Evolutionary conservation across 192 early-diverging fungal species (phyloP), one percentile per base, ranked within the genome.

Genomic region (Lunasporangiospora selenospora): DNA sequence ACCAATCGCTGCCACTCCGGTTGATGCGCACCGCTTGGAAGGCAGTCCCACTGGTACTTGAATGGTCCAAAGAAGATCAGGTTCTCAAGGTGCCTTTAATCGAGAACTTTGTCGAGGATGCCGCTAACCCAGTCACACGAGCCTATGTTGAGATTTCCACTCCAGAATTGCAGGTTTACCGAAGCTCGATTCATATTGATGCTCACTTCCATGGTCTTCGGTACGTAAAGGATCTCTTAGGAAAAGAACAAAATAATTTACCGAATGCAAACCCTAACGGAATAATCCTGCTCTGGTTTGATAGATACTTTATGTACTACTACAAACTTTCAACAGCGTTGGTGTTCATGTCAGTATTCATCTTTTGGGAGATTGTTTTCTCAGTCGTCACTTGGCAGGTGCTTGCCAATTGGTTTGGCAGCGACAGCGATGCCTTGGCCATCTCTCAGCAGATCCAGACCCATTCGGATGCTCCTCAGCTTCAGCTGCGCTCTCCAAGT

Each of bases 161-260:
- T n/a, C 77, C 65, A 16, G 53, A 51, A 4, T 51, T 84, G 6
- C 81, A 84, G 43, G 69, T 81, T 3, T 87, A 87, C 51, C 75
- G 65, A 27, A 80, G 75, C 21, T 47, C 79, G 21, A 76, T 87
- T 38, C 57, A 76, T 21, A 75, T 87, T 30, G 77, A 77, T 60
- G 85, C 85, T 21, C 80, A 83, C 52, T 84, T 87, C 54, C 65
- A 75, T 52, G 85, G 85, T 16, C 75, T 87, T 16, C 44, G 85
- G 84, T 80, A 77, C 44, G 57, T 4, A 7, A 11, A 11, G 19
- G 51, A 16, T 27, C 9, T 44, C 23, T 13, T 24, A 32, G 18
- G 45, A n/a, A 53, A 30, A 15, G 15, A 39, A 34, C 13, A 5
- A 33, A 32, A 21, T n/a, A 16, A 18, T 41, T n/a, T 50, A 18